Evolutionary conservation across 192 early-diverging fungal species (phyloP), one percentile per base, ranked within the genome.

Genomic region (Coemansia sp.): DNA sequence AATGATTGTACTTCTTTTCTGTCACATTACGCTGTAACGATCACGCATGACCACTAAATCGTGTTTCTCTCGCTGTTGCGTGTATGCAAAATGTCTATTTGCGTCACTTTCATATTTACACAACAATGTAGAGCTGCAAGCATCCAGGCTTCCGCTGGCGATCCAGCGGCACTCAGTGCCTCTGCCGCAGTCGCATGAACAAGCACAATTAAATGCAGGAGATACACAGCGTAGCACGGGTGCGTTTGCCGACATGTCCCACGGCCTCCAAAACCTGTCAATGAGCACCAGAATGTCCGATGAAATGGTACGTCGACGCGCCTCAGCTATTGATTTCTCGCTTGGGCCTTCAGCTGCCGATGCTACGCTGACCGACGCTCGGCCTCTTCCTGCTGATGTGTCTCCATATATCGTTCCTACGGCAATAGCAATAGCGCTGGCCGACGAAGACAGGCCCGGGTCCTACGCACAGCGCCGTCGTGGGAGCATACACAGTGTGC

Each of bases 391-490:
- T 16, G 4, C 19, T 8, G 48, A 50, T 50, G 48, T 6, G 5
- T 18, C 11, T 16, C 2, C n/a, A 6, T 6, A 7, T 6, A 18
- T 18, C 19, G 48, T 50, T 18, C n/a, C 48, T 50, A 26, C 52
- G 4, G n/a, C 37, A 9, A n/a, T n/a, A n/a, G 10, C 13, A 9
- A 6, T 41, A 7, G 39, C 37, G 13, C 40, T 59, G n/a, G 16
- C 39, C 40, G 57, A 37, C 18, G 67, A 68, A 40, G 67, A 61
- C 18, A 6, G 15, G 26, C 67, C 58, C 4, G 67, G 69, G 15
- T 71, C 69, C 0, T 71, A 71, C 43, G 53, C 70, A 15, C 26
- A 65, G 16, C 63, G 70, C 23, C 70, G 70, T 12, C 70, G 70
- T 53, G 70, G 70, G 41, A 62, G 62, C 48, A 59, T 59, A 38